Percentiles rank a stretch among this genome's conserved stretches.
phyloP scores from a whole-genome alignment of 2,329 filamentous ascomycete species.

The Neopestalotiopsis sp. region DNA sequence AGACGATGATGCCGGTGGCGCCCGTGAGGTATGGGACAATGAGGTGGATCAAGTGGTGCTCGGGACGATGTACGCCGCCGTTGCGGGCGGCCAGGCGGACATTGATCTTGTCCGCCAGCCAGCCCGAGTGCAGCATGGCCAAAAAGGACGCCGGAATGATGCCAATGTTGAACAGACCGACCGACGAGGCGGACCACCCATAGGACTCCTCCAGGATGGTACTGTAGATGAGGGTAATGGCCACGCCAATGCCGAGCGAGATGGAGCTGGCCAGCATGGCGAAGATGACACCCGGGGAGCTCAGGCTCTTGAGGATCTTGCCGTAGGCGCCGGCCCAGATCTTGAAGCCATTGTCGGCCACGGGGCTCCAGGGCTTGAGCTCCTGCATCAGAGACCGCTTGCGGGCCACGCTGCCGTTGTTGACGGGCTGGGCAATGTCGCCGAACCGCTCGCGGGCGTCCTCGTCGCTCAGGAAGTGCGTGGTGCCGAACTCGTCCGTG shows the following conservation, averaged over 20 bases:
- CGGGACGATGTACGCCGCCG: slow-evolving; percentile 28
- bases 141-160: slow-evolving; percentile 49
- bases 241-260: slow-evolving; percentile 41
- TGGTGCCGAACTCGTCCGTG: slow-evolving; percentile 45
- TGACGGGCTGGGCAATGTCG: neutral
- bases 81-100: slow-evolving; percentile 29
- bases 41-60: slow-evolving; percentile 27
- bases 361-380: slow-evolving; percentile 35
- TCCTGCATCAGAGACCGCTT: slow-evolving; percentile 32
- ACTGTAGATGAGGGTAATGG: slow-evolving; percentile 44
- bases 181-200: slow-evolving; percentile 36
- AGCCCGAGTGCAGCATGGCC: slow-evolving; percentile 31
- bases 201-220: slow-evolving; percentile 40
- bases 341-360: slow-evolving; percentile 18
- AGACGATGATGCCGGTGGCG: slow-evolving; percentile 25
- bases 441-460: slow-evolving; percentile 35
- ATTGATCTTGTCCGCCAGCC: slow-evolving; percentile 25
- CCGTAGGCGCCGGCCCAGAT: slow-evolving; percentile 22
- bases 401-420: neutral
- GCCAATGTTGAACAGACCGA: slow-evolving; percentile 53
- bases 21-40: slow-evolving; percentile 21
- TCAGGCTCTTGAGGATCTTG: slow-evolving; percentile 26
- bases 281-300: slow-evolving; percentile 44
- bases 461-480: slow-evolving; percentile 36
- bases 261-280: slow-evolving; percentile 43